These are phyloP conservation scores for Agaricales sp. DNA, from an alignment of 1,284 basidiomycete species.

Conservation along the genomic window DNA sequence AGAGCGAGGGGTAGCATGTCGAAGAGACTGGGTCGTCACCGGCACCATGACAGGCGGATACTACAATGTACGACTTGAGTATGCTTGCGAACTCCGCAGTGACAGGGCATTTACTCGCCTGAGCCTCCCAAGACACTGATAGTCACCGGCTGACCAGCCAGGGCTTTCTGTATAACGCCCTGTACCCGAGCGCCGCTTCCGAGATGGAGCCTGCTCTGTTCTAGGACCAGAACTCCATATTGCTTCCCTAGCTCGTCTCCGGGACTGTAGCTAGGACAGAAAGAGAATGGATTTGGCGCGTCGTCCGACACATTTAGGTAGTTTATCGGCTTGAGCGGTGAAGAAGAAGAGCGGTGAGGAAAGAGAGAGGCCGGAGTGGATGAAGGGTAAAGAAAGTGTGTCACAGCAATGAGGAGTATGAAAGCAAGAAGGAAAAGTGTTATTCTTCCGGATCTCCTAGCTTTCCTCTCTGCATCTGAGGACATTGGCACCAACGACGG, in stretches of 20 bases:
- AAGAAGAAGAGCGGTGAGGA: slow-evolving; percentile 30
- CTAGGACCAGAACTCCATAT: slow-evolving; percentile 69
- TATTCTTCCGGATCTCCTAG: slow-evolving; percentile 18
- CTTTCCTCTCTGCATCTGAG: not conserved
- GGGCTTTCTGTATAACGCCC: slow-evolving; percentile 74
- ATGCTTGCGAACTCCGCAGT: not conserved
- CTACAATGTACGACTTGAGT: slow-evolving; percentile 23
- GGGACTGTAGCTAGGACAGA: slow-evolving; percentile 83
- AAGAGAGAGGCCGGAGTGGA: slow-evolving; percentile 52
- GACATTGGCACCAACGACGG: not conserved
- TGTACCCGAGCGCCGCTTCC: slow-evolving; percentile 83
- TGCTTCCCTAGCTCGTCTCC: slow-evolving; percentile 69
- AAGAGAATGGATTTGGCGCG: slow-evolving; percentile 72
- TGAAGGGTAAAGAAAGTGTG: slow-evolving; percentile 31
- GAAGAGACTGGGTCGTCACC: slow-evolving; percentile 85
- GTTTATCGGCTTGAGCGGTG: slow-evolving; percentile 53
- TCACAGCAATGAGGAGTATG: slow-evolving; percentile 34
- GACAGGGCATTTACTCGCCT: slow-evolving; percentile 31
- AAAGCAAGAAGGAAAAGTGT: slow-evolving; percentile 69
- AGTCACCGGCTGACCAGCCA: slow-evolving; percentile 80
- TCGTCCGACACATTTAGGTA: slow-evolving; percentile 50
- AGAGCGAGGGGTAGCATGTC: slow-evolving; percentile 78
- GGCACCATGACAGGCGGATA: slow-evolving; percentile 88
- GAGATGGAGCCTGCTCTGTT: slow-evolving; percentile 69
- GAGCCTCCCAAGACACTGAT: slow-evolving; percentile 88